Conservation (phyloP, 805 yeast genomes). For the Danielia reshetovae region DNA sequence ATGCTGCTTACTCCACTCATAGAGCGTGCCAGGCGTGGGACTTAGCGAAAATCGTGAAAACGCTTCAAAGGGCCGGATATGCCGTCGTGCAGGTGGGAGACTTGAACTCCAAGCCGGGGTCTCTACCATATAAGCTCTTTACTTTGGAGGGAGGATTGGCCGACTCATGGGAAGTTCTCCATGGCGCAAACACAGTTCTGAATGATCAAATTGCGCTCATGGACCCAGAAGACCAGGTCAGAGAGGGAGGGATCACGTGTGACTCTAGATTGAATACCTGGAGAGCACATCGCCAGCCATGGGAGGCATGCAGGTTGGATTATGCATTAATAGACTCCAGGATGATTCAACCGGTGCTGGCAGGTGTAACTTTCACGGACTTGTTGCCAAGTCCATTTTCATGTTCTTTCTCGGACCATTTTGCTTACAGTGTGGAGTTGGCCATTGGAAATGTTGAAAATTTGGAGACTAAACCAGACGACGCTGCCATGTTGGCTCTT, state of each 20-base stretch:
- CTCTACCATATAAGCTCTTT: constrained; percentile 73
- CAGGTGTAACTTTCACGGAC: constrained; percentile 74
- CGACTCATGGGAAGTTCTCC: constrained; percentile 79
- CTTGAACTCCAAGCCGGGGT: constrained; percentile 82
- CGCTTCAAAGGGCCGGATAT: constrained; percentile 69
- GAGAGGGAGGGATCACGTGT: constrained; percentile 80
- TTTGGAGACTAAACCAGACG: constrained; percentile 12
- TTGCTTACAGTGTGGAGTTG: constrained; percentile 58
- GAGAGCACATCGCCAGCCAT: constrained; percentile 52
- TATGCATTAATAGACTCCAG: constrained; percentile 74
- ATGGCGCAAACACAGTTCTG: constrained; percentile 36
- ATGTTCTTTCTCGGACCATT: constrained; percentile 87
- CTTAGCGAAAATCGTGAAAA: constrained; percentile 60
- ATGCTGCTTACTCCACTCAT: constrained; percentile 86
- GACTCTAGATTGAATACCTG: constrained; percentile 86
- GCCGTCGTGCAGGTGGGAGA: constrained; percentile 91
- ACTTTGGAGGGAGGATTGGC: constrained; percentile 62
- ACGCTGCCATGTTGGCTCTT: constrained; percentile 20
- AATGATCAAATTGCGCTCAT: constrained; percentile 24
- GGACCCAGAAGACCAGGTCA: constrained; percentile 51
- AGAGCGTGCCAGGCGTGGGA: constrained; percentile 98
- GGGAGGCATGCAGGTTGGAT: constrained; percentile 85
- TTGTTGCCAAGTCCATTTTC: constrained; percentile 46
- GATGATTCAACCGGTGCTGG: constrained; percentile 51
- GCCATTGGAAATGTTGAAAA: constrained; percentile 9